Base-by-base conservation (phyloP, 2,329 filamentous ascomycete species). In the Fusarium marasasianum region DNA sequence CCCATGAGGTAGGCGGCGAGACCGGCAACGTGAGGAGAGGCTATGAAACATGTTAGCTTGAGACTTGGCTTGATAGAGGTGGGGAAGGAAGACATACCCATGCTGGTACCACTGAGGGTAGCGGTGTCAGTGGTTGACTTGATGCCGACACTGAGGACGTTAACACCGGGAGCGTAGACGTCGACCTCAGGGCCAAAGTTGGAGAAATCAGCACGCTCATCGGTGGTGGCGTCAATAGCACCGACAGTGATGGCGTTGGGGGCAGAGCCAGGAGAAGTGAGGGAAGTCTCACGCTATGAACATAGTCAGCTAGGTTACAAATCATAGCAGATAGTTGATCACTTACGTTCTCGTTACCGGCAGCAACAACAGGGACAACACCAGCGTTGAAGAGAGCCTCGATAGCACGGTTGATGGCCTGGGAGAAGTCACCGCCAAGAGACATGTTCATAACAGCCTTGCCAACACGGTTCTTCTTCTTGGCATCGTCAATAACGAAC, bases 1-100 rank as follows among this genome's bases (percentile, higher is more conserved):
- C 83, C 77, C 84, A 93, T 90, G 38, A 94, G 83, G 81, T 93
- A 94, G 35, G 91, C 91, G 20, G 90, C 90, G 8, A 94, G 84
- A 54, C 92, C 92, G 54, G 90, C 87, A 61, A 93, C 86, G 79
- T 93, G 91, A 4, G 92, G 92, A 18, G 87, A 87, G 33, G 92
- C 91, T 83, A 45, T 33, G 20, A 50, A 20, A 22, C 37, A 11
- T 20, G 55, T 78, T 58, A 79, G 78, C 50, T 60, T 71, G 15
- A 29, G 54, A 41, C 41, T 29, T 33, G 26, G 26, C 37, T 40
- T 38, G 48, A 29, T 40, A 29, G 24, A 17, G 15, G 11, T n/a
- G n/a, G n/a, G 22, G 26, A 9, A 47, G 26, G 37, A 38, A 56
- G 48, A 66, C 80, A 69, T 80, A 84, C 82, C 81, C 91, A 92